Evolutionary conservation across 2,329 filamentous ascomycete species (phyloP).

Genomic region (Cladophialophora chaetospira): DNA sequence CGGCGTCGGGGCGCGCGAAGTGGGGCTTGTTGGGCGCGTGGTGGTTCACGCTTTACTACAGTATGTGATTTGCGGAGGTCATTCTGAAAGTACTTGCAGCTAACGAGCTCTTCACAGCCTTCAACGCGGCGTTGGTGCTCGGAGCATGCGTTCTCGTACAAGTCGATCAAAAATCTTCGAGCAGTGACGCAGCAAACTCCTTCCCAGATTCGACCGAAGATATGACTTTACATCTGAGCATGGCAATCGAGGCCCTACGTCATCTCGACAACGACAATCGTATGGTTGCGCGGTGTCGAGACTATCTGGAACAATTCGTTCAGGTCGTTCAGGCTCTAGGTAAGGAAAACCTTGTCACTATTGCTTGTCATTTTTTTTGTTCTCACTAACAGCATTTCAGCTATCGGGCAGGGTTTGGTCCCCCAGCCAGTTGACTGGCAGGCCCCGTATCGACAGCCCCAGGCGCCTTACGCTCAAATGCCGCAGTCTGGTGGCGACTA

Average conservation of each 20-base stretch:
- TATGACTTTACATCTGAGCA: conserved; percentile 8
- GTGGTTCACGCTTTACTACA: conserved; percentile 41
- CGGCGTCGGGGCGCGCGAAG: conserved; percentile 25
- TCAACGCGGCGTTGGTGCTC: conserved; percentile 18
- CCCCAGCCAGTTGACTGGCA: conserved; percentile 15
- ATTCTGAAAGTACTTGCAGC: background rate
- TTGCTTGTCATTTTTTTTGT: background rate
- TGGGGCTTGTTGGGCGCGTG: conserved; percentile 37
- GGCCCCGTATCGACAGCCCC: background rate
- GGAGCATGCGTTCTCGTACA: conserved; percentile 9
- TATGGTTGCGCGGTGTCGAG: conserved; percentile 16
- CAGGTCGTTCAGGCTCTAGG: conserved; percentile 15
- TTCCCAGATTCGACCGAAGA: conserved; percentile 11
- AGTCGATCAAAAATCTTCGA: conserved; percentile 6
- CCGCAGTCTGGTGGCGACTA: background rate
- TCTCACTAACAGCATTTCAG: background rate
- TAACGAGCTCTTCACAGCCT: conserved; percentile 9
- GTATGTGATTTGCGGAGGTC: conserved; percentile 28
- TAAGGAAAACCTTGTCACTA: background rate
- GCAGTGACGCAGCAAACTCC: background rate
- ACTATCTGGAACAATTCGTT: conserved; percentile 23
- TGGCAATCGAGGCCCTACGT: conserved; percentile 16
- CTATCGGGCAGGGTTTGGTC: conserved; percentile 15
- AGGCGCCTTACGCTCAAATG: background rate
- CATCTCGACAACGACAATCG: conserved; percentile 18